A percentile compares a stretch with the other conserved stretches of the same genome.
Evolutionary conservation across 2,329 filamentous ascomycete species (phyloP).

Genomic region (Metarhizium brunneum): DNA sequence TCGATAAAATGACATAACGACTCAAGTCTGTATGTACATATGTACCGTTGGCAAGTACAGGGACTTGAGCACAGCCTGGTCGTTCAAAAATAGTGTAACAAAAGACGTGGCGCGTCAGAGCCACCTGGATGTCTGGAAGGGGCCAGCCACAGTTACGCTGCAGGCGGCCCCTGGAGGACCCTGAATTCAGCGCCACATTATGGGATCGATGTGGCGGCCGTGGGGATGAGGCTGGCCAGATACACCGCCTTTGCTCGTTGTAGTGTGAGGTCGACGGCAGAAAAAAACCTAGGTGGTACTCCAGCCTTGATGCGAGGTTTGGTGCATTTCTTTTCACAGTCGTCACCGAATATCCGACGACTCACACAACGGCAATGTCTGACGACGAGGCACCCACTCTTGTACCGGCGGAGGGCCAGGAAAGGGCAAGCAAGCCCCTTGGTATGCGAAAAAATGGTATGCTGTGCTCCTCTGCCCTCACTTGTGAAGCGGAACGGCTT

Average conservation of each 20-base stretch:
- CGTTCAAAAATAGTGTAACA: no score
- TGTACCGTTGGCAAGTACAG: no score
- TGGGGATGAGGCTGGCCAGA: not conserved
- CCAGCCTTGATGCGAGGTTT: not conserved
- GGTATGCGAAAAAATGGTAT: constrained; percentile 81
- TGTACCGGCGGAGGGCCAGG: constrained; percentile 12
- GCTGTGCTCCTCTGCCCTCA: constrained; percentile 29
- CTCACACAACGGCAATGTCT: constrained; percentile 1
- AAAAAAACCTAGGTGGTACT: constrained; percentile 1
- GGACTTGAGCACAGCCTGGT: not conserved
- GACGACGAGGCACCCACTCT: constrained; percentile 1
- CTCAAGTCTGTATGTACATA: no score
- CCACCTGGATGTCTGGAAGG: not conserved
- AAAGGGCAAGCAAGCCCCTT: constrained; percentile 30
- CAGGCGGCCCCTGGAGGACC: constrained; percentile 1
- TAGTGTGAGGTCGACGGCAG: not conserved
- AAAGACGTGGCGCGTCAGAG: not conserved
- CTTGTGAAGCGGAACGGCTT: not conserved
- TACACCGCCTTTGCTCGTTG: constrained; percentile 1
- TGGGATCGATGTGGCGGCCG: not conserved
- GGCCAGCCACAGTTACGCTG: not conserved
- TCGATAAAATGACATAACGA: not conserved
- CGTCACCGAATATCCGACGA: not conserved
- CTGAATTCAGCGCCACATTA: constrained; percentile 3
- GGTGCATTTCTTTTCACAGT: not conserved